Percentiles rank a stretch among this genome's conserved stretches.
phyloP scores from a whole-genome alignment of 306 rosid genomes.

The Lathyrus aphaca region DNA sequence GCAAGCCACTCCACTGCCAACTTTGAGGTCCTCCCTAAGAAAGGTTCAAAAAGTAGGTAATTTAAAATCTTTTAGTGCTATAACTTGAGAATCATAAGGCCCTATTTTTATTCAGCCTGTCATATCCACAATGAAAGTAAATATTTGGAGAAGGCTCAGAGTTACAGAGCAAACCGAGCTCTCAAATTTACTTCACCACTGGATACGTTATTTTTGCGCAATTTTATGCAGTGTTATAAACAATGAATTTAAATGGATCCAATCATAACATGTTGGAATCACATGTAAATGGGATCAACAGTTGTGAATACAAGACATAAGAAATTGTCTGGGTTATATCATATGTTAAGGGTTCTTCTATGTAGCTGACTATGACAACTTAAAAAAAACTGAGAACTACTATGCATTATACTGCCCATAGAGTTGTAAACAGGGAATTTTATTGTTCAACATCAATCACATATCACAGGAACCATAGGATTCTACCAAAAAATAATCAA shows the following conservation, averaged over 20 bases:
- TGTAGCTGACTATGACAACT: constrained; percentile 3
- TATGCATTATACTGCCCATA: neutral
- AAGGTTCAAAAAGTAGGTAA: constrained; percentile 26
- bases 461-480: constrained; percentile 20
- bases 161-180: constrained; percentile 29
- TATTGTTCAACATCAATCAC: constrained; percentile 14
- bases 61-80: constrained; percentile 18
- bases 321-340: constrained; percentile 4
- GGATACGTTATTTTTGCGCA: neutral
- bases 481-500: constrained; percentile 8
- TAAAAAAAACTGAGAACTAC: constrained; percentile 29
- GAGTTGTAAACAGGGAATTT: constrained; percentile 14
- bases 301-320: constrained; percentile 19
- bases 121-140: constrained; percentile 25
- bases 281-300: constrained; percentile 19
- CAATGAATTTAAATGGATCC: constrained; percentile 14
- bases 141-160: constrained; percentile 29
- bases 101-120: constrained; percentile 11
- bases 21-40: constrained; percentile 73
- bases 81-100: constrained; percentile 16
- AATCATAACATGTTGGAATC: constrained; percentile 10
- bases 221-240: constrained; percentile 13
- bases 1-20: constrained; percentile 74
- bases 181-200: constrained; percentile 22
- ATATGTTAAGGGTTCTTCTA: constrained; percentile 21